Evolutionary conservation across 768 basidiomycete genomes (phyloP).

Genomic region (Daedaleopsis nitida): DNA sequence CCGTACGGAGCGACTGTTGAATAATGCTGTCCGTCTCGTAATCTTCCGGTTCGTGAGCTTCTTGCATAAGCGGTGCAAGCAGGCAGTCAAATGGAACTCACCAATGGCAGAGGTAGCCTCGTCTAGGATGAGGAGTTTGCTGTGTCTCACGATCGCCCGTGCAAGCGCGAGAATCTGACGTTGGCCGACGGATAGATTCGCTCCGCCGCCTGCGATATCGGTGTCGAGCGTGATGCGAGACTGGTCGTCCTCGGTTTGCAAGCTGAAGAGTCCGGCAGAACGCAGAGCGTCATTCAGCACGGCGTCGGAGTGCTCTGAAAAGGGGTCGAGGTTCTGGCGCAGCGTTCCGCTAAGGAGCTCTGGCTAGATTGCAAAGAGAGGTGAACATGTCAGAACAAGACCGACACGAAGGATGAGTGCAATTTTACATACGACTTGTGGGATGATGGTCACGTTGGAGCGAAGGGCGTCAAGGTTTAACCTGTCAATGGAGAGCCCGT

Average conservation of each 20-base stretch:
- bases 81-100: slow-evolving; percentile 1
- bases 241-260: slow-evolving; percentile 42
- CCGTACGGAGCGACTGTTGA: slow-evolving; percentile 42
- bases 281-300: slow-evolving; percentile 50
- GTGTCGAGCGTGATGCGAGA: slow-evolving; percentile 47
- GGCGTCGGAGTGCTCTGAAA: slow-evolving; percentile 54
- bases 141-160: slow-evolving; percentile 55
- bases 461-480: slow-evolving; percentile 51
- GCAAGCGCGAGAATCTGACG: slow-evolving; percentile 64
- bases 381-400: background rate
- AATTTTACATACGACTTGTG: slow-evolving; percentile 34
- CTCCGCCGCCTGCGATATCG: slow-evolving; percentile 43
- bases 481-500: slow-evolving; percentile 40
- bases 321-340: slow-evolving; percentile 61
- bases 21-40: slow-evolving; percentile 48
- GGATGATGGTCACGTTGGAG: slow-evolving; percentile 48
- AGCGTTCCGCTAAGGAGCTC: slow-evolving; percentile 58
- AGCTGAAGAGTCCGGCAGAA: slow-evolving; percentile 47
- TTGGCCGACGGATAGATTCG: slow-evolving; percentile 56
- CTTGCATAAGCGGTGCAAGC: no score
- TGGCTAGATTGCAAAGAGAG: slow-evolving; percentile 16
- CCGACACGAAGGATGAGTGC: background rate
- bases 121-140: slow-evolving; percentile 60
- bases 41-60: slow-evolving; percentile 27
- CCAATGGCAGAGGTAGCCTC: slow-evolving; percentile 55